Evolutionary conservation across 2,329 filamentous ascomycete genomes (phyloP).

Genomic region (Pseudofabraea citricarpa): DNA sequence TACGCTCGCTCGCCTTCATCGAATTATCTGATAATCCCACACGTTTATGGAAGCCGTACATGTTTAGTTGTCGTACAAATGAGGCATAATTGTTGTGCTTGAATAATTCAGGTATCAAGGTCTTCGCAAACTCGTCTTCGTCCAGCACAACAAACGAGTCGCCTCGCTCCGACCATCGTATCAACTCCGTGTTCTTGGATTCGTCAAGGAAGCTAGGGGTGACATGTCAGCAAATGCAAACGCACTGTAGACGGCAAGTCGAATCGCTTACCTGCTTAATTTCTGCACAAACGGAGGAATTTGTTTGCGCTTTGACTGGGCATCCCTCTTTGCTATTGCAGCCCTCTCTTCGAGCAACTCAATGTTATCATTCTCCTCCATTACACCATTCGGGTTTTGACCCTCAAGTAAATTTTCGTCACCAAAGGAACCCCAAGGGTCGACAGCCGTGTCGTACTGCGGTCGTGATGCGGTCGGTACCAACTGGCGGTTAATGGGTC

Average conservation of each 20-base stretch:
- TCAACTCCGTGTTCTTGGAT: conserved; percentile 87
- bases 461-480: conserved; percentile 21
- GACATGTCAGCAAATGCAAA: conserved; percentile 21
- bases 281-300: conserved; percentile 98
- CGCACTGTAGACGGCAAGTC: conserved; percentile 3
- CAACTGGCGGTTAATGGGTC: conserved; percentile 26
- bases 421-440: conserved; percentile 36
- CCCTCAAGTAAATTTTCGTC: conserved; percentile 25
- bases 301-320: conserved; percentile 85
- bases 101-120: conserved; percentile 69
- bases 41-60: conserved; percentile 63
- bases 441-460: conserved; percentile 22
- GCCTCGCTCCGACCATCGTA: conserved; percentile 94
- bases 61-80: conserved; percentile 67
- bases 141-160: conserved; percentile 96
- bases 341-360: conserved; percentile 77
- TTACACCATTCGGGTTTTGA: conserved; percentile 30
- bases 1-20: conserved; percentile 93
- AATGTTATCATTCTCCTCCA: conserved; percentile 63
- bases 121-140: conserved; percentile 82
- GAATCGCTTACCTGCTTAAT: conserved; percentile 73
- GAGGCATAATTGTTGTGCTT: conserved; percentile 78
- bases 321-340: conserved; percentile 77
- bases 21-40: conserved; percentile 93
- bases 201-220: conserved; percentile 79